A percentile compares a stretch with the other conserved stretches of the same genome.
phyloP scores from a whole-genome alignment of 305 asterid genomes.

The Andrographis paniculata region DNA sequence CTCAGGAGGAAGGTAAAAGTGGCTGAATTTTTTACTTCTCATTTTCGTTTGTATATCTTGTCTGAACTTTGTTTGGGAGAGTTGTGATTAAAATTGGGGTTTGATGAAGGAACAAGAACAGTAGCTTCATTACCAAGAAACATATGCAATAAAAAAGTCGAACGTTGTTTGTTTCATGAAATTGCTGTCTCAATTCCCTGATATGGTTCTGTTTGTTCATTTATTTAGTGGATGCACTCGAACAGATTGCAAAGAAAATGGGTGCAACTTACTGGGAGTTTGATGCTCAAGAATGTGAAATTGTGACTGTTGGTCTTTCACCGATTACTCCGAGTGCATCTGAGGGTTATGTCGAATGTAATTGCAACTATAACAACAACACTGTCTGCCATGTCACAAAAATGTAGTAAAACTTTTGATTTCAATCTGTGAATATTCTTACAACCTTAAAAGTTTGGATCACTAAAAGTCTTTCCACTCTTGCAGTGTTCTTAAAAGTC shows the following conservation, averaged over 20 bases:
- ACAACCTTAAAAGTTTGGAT: too few species aligned
- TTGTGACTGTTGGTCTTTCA: constrained; percentile 49
- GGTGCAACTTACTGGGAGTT: constrained; percentile 69
- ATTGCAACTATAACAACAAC: constrained; percentile 41
- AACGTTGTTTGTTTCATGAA: too few species aligned
- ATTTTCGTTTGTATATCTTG: not conserved
- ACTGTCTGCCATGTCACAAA: constrained; percentile 48
- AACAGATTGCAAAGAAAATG: constrained; percentile 56
- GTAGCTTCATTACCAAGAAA: too few species aligned
- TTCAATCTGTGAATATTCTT: constrained; percentile 1
- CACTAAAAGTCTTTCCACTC: constrained; percentile 4
- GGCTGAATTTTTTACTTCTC: constrained; percentile 15
- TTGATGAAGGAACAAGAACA: too few species aligned
- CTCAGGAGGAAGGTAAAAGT: constrained; percentile 43
- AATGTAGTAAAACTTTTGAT: constrained; percentile 47
- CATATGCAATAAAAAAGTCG: too few species aligned
- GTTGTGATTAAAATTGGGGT: not conserved
- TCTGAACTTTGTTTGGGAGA: not conserved
- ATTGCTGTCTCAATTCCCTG: too few species aligned
- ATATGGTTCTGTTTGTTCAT: not conserved
- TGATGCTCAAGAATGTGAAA: constrained; percentile 43
- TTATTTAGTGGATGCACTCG: constrained; percentile 52
- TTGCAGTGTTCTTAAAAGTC: constrained; percentile 69
- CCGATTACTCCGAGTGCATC: constrained; percentile 34
- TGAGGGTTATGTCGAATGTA: constrained; percentile 48